Conservation (phyloP, 208 protist genomes). For the Wallacemonas collosoma region DNA sequence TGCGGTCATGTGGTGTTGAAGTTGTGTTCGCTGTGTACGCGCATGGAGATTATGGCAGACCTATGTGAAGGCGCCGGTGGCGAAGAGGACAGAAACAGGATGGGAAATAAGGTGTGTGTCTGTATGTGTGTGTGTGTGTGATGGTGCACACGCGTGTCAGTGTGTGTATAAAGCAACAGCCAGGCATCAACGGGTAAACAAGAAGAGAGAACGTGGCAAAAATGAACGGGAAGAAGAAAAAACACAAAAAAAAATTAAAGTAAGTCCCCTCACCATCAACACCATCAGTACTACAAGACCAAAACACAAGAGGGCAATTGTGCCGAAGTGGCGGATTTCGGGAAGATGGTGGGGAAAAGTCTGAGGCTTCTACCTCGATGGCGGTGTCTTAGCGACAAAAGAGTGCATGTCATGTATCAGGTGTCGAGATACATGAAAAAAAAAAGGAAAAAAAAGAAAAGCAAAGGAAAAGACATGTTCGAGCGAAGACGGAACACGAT, state of each 20-base stretch:
- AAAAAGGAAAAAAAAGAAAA: background rate
- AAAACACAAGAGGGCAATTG: too few species aligned
- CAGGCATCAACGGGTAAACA: background rate
- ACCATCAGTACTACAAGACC: too few species aligned
- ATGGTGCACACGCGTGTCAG: too few species aligned
- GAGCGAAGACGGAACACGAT: background rate
- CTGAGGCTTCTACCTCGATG: too few species aligned
- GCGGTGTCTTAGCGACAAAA: too few species aligned
- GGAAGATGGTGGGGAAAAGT: too few species aligned
- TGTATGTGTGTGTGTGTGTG: background rate
- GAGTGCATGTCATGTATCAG: too few species aligned
- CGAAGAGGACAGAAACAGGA: constrained; percentile 3
- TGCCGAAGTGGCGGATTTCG: too few species aligned
- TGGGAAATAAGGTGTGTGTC: background rate
- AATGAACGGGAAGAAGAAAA: background rate
- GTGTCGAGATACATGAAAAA: background rate
- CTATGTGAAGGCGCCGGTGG: background rate
- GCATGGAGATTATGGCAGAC: too few species aligned
- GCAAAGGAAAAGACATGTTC: constrained; percentile 1
- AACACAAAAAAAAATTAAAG: constrained; percentile 1
- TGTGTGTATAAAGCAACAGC: background rate
- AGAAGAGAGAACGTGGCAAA: constrained; percentile 11
- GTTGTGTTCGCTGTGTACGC: too few species aligned
- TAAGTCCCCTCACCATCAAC: too few species aligned
- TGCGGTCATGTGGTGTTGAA: too few species aligned